Percentiles rank a stretch among this genome's conserved stretches.
Conservation (phyloP, 2,329 filamentous ascomycete species). For the Akanthomyces muscarius region DNA sequence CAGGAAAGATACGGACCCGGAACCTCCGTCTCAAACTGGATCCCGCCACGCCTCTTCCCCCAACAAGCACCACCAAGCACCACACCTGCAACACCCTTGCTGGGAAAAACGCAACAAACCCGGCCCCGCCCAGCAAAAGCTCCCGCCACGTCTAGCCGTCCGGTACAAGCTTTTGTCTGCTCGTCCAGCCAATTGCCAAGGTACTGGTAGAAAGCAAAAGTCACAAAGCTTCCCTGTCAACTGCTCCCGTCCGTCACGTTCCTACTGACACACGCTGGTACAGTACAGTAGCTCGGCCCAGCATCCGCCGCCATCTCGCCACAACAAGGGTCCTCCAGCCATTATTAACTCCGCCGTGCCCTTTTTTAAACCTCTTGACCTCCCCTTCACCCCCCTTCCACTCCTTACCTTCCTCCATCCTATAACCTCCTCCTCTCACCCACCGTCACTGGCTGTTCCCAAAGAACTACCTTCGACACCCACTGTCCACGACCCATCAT, state of each 20-base stretch:
- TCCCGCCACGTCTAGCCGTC: too few relatives aligned
- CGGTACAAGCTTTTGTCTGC: not conserved
- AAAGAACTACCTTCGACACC: not conserved
- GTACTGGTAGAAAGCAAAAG: too few relatives aligned
- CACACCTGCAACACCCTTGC: not conserved
- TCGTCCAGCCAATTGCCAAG: not conserved
- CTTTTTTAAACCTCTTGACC: conserved; percentile 5
- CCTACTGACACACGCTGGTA: too few relatives aligned
- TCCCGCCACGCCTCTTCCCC: not conserved
- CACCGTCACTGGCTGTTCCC: conserved; percentile 1
- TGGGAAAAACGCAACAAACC: not conserved
- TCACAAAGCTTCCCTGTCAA: too few relatives aligned
- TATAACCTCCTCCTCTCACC: not conserved
- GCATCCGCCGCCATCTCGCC: conserved; percentile 4
- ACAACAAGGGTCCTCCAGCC: not conserved
- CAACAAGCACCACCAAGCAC: not conserved
- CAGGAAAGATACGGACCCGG: too few relatives aligned
- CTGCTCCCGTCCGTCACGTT: too few relatives aligned
- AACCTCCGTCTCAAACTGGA: too few relatives aligned
- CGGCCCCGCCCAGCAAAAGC: not conserved
- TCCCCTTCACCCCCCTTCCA: not conserved
- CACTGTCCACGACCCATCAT: not conserved
- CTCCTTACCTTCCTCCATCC: not conserved
- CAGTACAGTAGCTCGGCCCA: not conserved
- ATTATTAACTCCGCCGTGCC: not conserved